Percentiles rank a stretch among this genome's conserved stretches.
Evolutionary conservation across 352 stramenopile genomes (phyloP).

Genomic region (Stephanocyclus meneghinianus): DNA sequence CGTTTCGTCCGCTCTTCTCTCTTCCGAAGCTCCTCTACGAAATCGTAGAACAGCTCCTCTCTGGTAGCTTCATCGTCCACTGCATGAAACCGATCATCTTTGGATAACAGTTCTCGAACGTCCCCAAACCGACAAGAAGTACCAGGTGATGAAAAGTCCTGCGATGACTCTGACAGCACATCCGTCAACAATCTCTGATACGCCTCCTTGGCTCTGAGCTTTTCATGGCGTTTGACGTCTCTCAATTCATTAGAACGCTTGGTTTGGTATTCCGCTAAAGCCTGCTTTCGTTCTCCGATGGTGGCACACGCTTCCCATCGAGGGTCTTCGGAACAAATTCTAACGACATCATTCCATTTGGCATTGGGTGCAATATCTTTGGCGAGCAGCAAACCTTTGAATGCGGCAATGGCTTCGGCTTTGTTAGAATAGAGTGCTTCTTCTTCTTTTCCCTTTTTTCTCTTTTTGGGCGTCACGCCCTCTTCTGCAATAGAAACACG

Average conservation of each 20-base stretch:
- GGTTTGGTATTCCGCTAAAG: conserved; percentile 78
- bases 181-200: conserved; percentile 67
- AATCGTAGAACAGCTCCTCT: conserved; percentile 74
- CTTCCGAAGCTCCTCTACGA: conserved; percentile 75
- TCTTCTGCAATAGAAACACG: conserved; percentile 21
- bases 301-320: conserved; percentile 65
- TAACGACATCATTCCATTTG: conserved; percentile 75
- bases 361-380: conserved; percentile 65
- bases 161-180: conserved; percentile 44
- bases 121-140: conserved; percentile 50
- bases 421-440: conserved; percentile 55
- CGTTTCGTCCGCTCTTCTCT: conserved; percentile 65
- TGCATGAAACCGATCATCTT: conserved; percentile 77
- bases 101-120: conserved; percentile 55
- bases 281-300: conserved; percentile 71
- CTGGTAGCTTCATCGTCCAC: conserved; percentile 64
- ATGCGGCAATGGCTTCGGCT: conserved; percentile 66
- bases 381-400: conserved; percentile 72
- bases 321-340: conserved; percentile 57
- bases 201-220: conserved; percentile 63
- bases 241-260: conserved; percentile 77
- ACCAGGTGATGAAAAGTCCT: conserved; percentile 19
- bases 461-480: conserved; percentile 33
- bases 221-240: conserved; percentile 69
- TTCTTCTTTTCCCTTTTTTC: conserved; percentile 39